Conservation (phyloP, 495 filamentous ascomycete genomes). For the Hapsidospora chrysogenum region DNA sequence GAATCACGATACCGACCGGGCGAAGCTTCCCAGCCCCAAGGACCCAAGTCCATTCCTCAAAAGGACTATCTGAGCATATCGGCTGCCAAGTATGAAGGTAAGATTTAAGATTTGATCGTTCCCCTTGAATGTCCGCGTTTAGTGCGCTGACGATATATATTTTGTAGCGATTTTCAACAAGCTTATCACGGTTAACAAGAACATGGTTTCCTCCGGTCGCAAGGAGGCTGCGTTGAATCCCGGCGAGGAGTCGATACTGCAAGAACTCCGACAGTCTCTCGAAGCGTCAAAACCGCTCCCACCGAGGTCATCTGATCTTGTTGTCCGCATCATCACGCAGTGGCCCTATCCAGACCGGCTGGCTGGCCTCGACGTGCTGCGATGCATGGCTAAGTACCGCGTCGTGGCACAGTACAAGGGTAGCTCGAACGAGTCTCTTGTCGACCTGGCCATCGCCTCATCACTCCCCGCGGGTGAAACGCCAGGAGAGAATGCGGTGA, state of each 20-base stretch:
- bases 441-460: slow-evolving; percentile 35
- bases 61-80: slow-evolving; percentile 63
- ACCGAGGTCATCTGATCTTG: slow-evolving; percentile 31
- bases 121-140: too few species aligned
- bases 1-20: slow-evolving; percentile 67
- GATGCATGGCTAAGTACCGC: slow-evolving; percentile 55
- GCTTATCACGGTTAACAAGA: slow-evolving; percentile 50
- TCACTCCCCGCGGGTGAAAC: slow-evolving; percentile 15
- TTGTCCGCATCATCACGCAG: slow-evolving; percentile 47
- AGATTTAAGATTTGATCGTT: slow-evolving; percentile 7
- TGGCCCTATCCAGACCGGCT: slow-evolving; percentile 72
- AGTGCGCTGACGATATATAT: background rate
- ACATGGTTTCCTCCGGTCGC: slow-evolving; percentile 45
- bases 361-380: slow-evolving; percentile 71
- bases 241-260: slow-evolving; percentile 42
- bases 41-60: slow-evolving; percentile 58
- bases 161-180: slow-evolving; percentile 55
- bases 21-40: slow-evolving; percentile 16
- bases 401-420: slow-evolving; percentile 35
- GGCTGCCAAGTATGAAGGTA: slow-evolving; percentile 24
- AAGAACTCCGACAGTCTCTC: slow-evolving; percentile 36
- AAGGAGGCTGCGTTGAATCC: slow-evolving; percentile 63
- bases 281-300: slow-evolving; percentile 26
- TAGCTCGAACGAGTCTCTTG: slow-evolving; percentile 25
- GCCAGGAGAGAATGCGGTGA: slow-evolving; percentile 53